Evolutionary conservation across 441 rosid species (phyloP).

Genomic region (Arabidopsis lyrata): DNA sequence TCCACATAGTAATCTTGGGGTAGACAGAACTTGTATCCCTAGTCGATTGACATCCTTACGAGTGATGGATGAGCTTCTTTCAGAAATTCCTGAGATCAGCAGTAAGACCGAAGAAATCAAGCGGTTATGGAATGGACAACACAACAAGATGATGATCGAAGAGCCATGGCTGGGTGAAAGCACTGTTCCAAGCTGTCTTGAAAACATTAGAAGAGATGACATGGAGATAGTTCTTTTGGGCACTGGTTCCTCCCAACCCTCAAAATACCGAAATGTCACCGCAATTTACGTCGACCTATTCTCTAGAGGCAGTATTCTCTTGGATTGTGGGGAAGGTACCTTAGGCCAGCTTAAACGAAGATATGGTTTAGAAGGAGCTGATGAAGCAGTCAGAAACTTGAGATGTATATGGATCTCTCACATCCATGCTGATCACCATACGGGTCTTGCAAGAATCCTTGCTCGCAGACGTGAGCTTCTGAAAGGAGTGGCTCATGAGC

Average conservation of each 20-base stretch:
- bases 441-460: conserved; percentile 92
- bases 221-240: conserved; percentile 93
- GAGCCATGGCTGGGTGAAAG: conserved; percentile 86
- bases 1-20: conserved; percentile 86
- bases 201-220: conserved; percentile 81
- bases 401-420: conserved; percentile 94
- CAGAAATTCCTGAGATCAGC: conserved; percentile 80
- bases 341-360: conserved; percentile 95
- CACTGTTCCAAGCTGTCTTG: conserved; percentile 76
- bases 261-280: conserved; percentile 91
- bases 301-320: conserved; percentile 77
- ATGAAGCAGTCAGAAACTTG: conserved; percentile 70
- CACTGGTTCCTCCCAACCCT: conserved; percentile 97
- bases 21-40: conserved; percentile 83
- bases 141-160: conserved; percentile 56
- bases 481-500: conserved; percentile 71
- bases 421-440: conserved; percentile 97
- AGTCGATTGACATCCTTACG: conserved; percentile 53
- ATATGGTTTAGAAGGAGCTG: conserved; percentile 85
- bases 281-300: conserved; percentile 82
- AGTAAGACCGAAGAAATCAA: conserved; percentile 64
- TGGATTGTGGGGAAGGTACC: conserved; percentile 98
- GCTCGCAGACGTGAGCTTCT: conserved; percentile 76
- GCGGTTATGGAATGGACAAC: conserved; percentile 61
- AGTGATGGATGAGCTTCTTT: conserved; percentile 63